A percentile compares a stretch with the other conserved stretches of the same genome.
These are phyloP conservation scores for Mariannaea elegans DNA, from an alignment of 2,329 filamentous ascomycete species.

Conservation along the genomic window DNA sequence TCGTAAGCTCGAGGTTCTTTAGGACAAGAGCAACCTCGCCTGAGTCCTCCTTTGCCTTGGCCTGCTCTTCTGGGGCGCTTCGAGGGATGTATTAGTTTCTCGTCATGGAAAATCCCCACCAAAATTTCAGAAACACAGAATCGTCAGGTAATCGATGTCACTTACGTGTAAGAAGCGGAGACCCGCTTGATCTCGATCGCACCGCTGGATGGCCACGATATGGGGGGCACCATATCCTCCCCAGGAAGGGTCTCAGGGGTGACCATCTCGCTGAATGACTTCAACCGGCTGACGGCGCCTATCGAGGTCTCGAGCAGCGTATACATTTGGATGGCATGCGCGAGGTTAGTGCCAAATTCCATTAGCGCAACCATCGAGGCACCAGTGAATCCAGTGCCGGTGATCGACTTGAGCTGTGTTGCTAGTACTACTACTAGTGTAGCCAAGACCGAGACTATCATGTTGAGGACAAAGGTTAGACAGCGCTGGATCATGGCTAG, in stretches of 20 bases:
- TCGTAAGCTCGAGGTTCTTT: conserved; percentile 15
- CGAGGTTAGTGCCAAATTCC: conserved; percentile 38
- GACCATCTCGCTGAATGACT: conserved; percentile 9
- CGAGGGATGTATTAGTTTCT: too few relatives aligned
- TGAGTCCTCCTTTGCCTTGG: neutral
- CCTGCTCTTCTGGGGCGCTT: too few relatives aligned
- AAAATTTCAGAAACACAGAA: too few relatives aligned
- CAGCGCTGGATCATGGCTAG: conserved; percentile 67
- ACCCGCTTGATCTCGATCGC: conserved; percentile 11
- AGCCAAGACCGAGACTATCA: conserved; percentile 59
- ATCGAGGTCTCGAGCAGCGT: neutral
- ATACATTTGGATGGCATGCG: conserved; percentile 22
- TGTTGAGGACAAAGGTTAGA: conserved; percentile 60
- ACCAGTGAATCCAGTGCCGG: conserved; percentile 48
- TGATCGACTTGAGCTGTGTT: conserved; percentile 49
- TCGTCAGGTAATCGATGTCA: too few relatives aligned
- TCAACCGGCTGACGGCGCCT: conserved; percentile 27
- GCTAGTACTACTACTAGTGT: conserved; percentile 57
- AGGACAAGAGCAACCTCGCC: neutral
- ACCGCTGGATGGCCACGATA: conserved; percentile 18
- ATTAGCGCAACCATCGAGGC: conserved; percentile 51
- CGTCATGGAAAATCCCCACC: too few relatives aligned
- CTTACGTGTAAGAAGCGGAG: conserved; percentile 24
- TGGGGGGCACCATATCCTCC: too few relatives aligned
- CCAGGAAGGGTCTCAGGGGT: too few relatives aligned